These are phyloP conservation scores for Novymonas esmeraldas DNA, from an alignment of 208 protist species.

Conservation along the genomic window DNA sequence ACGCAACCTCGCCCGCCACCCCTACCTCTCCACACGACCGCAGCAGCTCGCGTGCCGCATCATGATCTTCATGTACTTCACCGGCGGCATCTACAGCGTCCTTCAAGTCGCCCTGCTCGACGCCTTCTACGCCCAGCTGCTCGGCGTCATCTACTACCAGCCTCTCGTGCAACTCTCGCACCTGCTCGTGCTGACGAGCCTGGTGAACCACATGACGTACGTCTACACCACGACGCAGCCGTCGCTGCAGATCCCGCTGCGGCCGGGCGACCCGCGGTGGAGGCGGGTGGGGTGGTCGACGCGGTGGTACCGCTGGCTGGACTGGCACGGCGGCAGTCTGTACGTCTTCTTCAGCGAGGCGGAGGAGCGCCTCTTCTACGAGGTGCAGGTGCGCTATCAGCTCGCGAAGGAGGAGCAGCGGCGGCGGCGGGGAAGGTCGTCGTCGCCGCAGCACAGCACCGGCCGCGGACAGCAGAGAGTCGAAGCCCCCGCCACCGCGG, in stretches of 20 bases:
- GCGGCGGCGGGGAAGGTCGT: background rate
- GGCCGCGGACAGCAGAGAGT: background rate
- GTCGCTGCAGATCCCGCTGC: constrained; percentile 63
- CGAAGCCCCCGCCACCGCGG: background rate
- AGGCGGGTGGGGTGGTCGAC: constrained; percentile 64
- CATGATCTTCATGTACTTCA: constrained; percentile 83
- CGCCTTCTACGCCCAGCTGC: constrained; percentile 51
- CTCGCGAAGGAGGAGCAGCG: constrained; percentile 6
- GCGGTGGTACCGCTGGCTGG: constrained; percentile 83
- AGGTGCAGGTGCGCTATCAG: constrained; percentile 47
- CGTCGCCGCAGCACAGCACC: background rate
- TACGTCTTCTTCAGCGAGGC: constrained; percentile 82
- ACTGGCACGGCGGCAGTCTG: constrained; percentile 72
- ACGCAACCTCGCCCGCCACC: constrained; percentile 51
- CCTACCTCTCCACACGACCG: constrained; percentile 77
- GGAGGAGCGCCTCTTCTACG: constrained; percentile 70
- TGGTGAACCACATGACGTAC: constrained; percentile 80
- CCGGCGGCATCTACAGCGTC: constrained; percentile 61
- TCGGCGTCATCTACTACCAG: constrained; percentile 69
- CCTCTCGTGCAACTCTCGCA: constrained; percentile 66
- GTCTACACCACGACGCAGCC: constrained; percentile 67
- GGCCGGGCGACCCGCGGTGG: constrained; percentile 66
- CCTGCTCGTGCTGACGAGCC: constrained; percentile 64
- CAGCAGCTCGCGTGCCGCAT: constrained; percentile 82
- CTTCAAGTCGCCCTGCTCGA: constrained; percentile 48